A percentile compares a stretch with the other conserved stretches of the same genome.
Conservation (phyloP, 1,139 yeast genomes). For the Lodderomyces jiufengensis region DNA sequence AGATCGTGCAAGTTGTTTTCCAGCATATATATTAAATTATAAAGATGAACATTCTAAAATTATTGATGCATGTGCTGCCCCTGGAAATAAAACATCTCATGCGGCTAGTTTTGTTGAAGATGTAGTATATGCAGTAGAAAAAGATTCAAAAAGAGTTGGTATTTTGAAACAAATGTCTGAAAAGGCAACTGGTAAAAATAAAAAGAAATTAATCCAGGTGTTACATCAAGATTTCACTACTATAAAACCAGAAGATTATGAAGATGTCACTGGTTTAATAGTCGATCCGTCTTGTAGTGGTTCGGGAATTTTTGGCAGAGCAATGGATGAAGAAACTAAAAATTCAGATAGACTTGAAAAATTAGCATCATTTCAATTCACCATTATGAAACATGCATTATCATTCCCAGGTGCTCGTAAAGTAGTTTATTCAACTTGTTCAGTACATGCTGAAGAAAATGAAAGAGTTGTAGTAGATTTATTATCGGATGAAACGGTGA, state of each 20-base stretch:
- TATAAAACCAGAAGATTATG: slow-evolving; percentile 56
- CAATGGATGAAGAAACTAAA: slow-evolving; percentile 43
- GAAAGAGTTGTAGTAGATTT: slow-evolving; percentile 85
- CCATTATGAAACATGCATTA: slow-evolving; percentile 85
- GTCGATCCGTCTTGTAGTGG: slow-evolving; percentile 99
- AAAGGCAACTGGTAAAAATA: slow-evolving; percentile 63
- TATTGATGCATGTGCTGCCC: slow-evolving; percentile 96
- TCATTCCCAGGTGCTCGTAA: slow-evolving; percentile 69
- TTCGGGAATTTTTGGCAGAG: slow-evolving; percentile 92
- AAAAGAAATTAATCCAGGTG: slow-evolving; percentile 52
- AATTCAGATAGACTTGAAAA: slow-evolving; percentile 60
- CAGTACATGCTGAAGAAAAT: slow-evolving; percentile 89
- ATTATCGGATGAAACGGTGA: slow-evolving; percentile 58
- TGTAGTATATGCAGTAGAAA: slow-evolving; percentile 76
- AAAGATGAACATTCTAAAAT: slow-evolving; percentile 53
- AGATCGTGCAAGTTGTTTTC: slow-evolving; percentile 95
- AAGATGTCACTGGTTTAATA: slow-evolving; percentile 70
- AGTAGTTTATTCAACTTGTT: slow-evolving; percentile 94
- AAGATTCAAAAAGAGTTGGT: slow-evolving; percentile 69
- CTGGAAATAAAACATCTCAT: slow-evolving; percentile 97
- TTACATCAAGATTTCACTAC: slow-evolving; percentile 82
- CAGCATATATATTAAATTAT: slow-evolving; percentile 69
- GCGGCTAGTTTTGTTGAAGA: slow-evolving; percentile 56
- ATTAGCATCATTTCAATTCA: slow-evolving; percentile 80
- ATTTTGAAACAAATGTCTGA: slow-evolving; percentile 75